Evolutionary conservation across 768 basidiomycete genomes (phyloP), one percentile per base, ranked within the genome.

Genomic region (Naganishia vaughanmartiniae): DNA sequence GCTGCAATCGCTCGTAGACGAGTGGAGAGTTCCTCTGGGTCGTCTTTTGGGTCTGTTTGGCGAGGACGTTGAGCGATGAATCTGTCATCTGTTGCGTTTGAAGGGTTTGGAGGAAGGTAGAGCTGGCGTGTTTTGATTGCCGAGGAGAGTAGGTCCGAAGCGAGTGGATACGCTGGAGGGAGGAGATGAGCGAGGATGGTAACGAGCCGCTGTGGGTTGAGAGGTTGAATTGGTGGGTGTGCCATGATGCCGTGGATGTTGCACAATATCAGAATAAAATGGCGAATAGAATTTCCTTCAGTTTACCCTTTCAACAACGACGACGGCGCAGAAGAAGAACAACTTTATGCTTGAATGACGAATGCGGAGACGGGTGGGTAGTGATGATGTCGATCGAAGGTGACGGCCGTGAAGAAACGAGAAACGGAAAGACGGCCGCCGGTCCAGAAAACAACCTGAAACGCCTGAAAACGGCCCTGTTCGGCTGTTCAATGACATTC

Each of bases 121-220:
- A 60, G 48, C 12, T 72, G 70, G 19, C 70, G 65, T 15, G 66
- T 67, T 34, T 67, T 57, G 54, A 72, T 5, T 4, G 45, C 45
- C 5, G 54, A 42, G 34, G 70, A 67, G 42, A 72, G 45, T 24
- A 72, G 54, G 48, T 34, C 36, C 2, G 66, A 45, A 10, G 70
- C 45, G 24, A 72, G 56, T 7, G 70, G 70, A 46, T 66, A 65
- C 24, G 31, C 26, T 21, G 70, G 70, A 6, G 70, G 70, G 2
- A 67, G 57, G 51, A 72, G 70, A 36, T 67, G 54, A 19, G 66
- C 45, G 65, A 72, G 65, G 56, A 72, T 54, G n/a, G 54, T 34
- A 30, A 46, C 33, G 56, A 68, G 66, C 4, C 60, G 60, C 19
- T 63, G 60, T 7, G 60, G 60, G 39, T 63, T 63, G 33, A 63